These are phyloP conservation scores for Thozetella sp. DNA, from an alignment of 495 filamentous ascomycete species.

Conservation along the genomic window DNA sequence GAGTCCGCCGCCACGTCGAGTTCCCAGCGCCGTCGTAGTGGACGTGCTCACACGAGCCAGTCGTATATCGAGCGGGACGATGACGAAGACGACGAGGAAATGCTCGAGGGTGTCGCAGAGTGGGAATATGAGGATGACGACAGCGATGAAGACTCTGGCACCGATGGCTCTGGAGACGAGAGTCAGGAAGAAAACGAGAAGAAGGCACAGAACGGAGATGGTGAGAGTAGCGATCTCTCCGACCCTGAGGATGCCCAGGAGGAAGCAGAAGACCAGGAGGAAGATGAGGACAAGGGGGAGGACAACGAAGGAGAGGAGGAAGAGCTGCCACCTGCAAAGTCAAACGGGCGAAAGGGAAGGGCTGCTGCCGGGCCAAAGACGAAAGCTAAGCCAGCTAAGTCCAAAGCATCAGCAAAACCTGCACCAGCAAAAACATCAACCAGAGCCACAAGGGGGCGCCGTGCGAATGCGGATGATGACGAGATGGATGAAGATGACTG, in stretches of 20 bases:
- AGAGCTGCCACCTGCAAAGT: slow-evolving; percentile 1
- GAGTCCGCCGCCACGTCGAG: slow-evolving; percentile 31
- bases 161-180: slow-evolving; percentile 12
- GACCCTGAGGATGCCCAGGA: slow-evolving; percentile 15
- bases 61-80: slow-evolving; percentile 54
- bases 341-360: slow-evolving; percentile 18
- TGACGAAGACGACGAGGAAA: slow-evolving; percentile 57
- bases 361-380: slow-evolving; percentile 6
- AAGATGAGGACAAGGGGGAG: slow-evolving; percentile 17
- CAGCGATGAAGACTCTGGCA: slow-evolving; percentile 12
- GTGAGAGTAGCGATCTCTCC: slow-evolving; percentile 12
- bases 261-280: slow-evolving; percentile 23
- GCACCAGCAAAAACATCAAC: slow-evolving; percentile 5
- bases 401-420: slow-evolving; percentile 4
- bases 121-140: slow-evolving; percentile 50
- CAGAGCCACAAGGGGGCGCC: slow-evolving; percentile 7
- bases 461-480: slow-evolving; percentile 12
- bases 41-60: slow-evolving; percentile 38
- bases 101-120: slow-evolving; percentile 54
- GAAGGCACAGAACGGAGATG: slow-evolving; percentile 2
- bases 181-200: not conserved
- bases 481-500: slow-evolving; percentile 23
- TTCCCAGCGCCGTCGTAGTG: slow-evolving; percentile 51
- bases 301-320: slow-evolving; percentile 17
- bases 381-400: slow-evolving; percentile 5